phyloP scores from a whole-genome alignment of 305 asterid species.

The Ilex paraguariensis region DNA sequence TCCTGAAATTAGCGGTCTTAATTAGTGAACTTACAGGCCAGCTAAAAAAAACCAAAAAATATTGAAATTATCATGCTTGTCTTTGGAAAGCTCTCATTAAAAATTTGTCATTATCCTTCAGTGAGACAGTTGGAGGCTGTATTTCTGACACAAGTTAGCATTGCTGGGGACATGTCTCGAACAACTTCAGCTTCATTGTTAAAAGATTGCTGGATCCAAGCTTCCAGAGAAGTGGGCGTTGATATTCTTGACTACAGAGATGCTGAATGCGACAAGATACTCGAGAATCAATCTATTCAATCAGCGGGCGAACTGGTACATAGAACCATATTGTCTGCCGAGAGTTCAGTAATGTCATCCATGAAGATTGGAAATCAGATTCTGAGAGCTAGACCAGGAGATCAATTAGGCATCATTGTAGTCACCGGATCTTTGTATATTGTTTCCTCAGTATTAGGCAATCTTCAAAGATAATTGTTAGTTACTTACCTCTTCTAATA shows the following conservation, averaged over 20 bases:
- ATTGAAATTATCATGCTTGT: too few relatives aligned
- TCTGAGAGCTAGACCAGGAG: slow-evolving; percentile 28
- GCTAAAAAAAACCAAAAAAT: too few relatives aligned
- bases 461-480: slow-evolving; percentile 21
- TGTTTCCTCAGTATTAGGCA: slow-evolving; percentile 61
- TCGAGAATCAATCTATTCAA: slow-evolving; percentile 21
- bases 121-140: slow-evolving; percentile 65
- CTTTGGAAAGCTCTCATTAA: too few relatives aligned
- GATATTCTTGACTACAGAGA: slow-evolving; percentile 28
- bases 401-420: slow-evolving; percentile 40
- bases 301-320: slow-evolving; percentile 17
- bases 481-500: too few relatives aligned
- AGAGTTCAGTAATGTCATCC: slow-evolving; percentile 38
- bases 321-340: slow-evolving; percentile 37
- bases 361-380: slow-evolving; percentile 44
- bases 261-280: slow-evolving; percentile 12
- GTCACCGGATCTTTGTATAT: slow-evolving; percentile 81
- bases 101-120: slow-evolving; percentile 8
- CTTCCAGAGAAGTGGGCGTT: slow-evolving; percentile 39
- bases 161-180: slow-evolving; percentile 71
- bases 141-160: slow-evolving; percentile 55
- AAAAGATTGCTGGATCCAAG: slow-evolving; percentile 59
- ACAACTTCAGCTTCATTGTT: slow-evolving; percentile 53
- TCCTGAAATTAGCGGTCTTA: too few relatives aligned
- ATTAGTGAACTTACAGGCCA: too few relatives aligned